These are phyloP conservation scores for Beauveria pseudobassiana DNA, from an alignment of 2,329 filamentous ascomycete species.

Conservation along the genomic window DNA sequence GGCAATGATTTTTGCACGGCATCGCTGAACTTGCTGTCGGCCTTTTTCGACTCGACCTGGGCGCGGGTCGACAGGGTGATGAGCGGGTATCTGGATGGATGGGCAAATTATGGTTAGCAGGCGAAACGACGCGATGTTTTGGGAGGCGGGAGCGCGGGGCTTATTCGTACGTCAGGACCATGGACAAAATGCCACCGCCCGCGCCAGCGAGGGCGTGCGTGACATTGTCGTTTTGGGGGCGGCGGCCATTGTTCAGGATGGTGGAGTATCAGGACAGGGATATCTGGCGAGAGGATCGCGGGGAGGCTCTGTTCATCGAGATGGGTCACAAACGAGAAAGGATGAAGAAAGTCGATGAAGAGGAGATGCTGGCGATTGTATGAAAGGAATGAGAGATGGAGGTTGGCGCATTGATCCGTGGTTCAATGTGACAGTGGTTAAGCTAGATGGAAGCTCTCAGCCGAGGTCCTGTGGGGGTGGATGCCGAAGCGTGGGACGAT, in stretches of 20 bases:
- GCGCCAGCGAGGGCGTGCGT: constrained; percentile 90
- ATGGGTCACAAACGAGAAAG: background rate
- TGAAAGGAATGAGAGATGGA: background rate
- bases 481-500: background rate
- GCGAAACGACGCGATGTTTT: no score
- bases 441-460: constrained; percentile 8
- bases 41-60: constrained; percentile 93
- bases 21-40: constrained; percentile 74
- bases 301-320: background rate
- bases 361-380: background rate
- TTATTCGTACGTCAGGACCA: constrained; percentile 73
- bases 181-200: constrained; percentile 88
- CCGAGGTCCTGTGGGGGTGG: constrained; percentile 14
- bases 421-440: constrained; percentile 3
- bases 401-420: background rate
- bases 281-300: background rate
- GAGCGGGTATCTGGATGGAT: constrained; percentile 67
- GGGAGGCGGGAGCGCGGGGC: no score
- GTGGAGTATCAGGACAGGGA: constrained; percentile 1
- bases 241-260: constrained; percentile 28
- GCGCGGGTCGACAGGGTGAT: constrained; percentile 96
- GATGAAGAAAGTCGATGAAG: background rate
- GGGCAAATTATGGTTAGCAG: background rate
- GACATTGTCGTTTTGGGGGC: constrained; percentile 88
- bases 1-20: constrained; percentile 80